Conservation (phyloP, 208 protist genomes). For the Angomonas desouzai region DNA sequence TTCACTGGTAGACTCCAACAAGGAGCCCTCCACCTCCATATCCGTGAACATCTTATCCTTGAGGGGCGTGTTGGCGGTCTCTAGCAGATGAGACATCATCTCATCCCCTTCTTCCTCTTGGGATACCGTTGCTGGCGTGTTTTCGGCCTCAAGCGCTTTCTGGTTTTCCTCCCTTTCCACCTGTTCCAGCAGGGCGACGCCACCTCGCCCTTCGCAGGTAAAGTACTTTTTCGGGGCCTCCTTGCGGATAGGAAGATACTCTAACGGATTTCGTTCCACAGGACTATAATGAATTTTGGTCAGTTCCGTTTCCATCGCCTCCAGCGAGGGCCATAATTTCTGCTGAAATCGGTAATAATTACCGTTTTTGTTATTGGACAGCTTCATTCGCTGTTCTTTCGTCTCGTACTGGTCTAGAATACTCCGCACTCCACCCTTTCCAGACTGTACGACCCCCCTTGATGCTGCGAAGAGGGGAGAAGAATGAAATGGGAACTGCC, state of each 20-base stretch:
- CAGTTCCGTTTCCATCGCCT: constrained; percentile 55
- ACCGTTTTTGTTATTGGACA: constrained; percentile 50
- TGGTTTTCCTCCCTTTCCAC: constrained; percentile 4
- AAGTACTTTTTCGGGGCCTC: constrained; percentile 22
- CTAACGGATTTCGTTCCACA: constrained; percentile 62
- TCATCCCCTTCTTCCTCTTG: constrained; percentile 14
- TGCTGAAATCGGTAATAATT: constrained; percentile 84
- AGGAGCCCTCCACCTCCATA: constrained; percentile 37
- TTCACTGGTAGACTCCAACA: constrained; percentile 49
- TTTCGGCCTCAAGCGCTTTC: background rate
- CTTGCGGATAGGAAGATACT: constrained; percentile 38
- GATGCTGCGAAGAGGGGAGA: background rate
- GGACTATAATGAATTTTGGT: constrained; percentile 56
- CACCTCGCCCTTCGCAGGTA: constrained; percentile 44
- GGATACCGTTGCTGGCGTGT: too few relatives aligned
- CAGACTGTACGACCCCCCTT: constrained; percentile 46
- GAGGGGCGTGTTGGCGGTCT: constrained; percentile 15
- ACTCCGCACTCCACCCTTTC: constrained; percentile 35
- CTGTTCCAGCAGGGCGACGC: constrained; percentile 41
- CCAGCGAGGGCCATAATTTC: constrained; percentile 67
- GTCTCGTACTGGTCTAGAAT: constrained; percentile 69
- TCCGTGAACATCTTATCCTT: constrained; percentile 53
- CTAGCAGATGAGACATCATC: background rate
- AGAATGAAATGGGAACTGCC: background rate
- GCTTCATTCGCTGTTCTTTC: constrained; percentile 22